These are phyloP conservation scores for Thamnidium elegans DNA, from an alignment of 192 early-diverging fungal genomes.

Conservation along the genomic window DNA sequence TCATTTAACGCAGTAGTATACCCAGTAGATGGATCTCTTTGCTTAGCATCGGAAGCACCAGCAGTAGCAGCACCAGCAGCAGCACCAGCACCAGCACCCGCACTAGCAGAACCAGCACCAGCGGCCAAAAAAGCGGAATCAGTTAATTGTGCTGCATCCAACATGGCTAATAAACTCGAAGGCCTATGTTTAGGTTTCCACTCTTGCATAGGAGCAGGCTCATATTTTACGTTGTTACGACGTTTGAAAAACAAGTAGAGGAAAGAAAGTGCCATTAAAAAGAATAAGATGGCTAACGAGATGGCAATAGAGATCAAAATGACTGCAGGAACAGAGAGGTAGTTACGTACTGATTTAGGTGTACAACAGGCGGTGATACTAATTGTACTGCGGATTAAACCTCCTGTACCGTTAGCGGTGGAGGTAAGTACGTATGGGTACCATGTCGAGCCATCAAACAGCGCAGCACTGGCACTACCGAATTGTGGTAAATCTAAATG, in stretches of 20 bases:
- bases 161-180: slow-evolving; percentile 12
- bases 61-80: background rate
- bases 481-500: slow-evolving; percentile 34
- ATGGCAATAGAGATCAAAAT: slow-evolving; percentile 69
- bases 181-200: slow-evolving; percentile 16
- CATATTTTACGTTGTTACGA: slow-evolving; percentile 12
- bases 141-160: slow-evolving; percentile 21
- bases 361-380: slow-evolving; percentile 7
- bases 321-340: slow-evolving; percentile 54
- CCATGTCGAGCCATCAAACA: slow-evolving; percentile 48
- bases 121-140: slow-evolving; percentile 6
- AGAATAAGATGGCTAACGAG: slow-evolving; percentile 60
- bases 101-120: background rate
- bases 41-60: background rate
- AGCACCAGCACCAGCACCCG: background rate
- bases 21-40: background rate
- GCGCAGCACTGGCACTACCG: slow-evolving; percentile 41
- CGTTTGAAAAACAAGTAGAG: slow-evolving; percentile 40
- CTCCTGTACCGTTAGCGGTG: slow-evolving; percentile 25
- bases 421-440: slow-evolving; percentile 43
- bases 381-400: slow-evolving; percentile 26
- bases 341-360: slow-evolving; percentile 6
- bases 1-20: background rate
- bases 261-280: slow-evolving; percentile 59
- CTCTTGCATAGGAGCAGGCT: slow-evolving; percentile 5